Evolutionary conservation across 805 yeast species (phyloP), one percentile per base, ranked within the genome.

Genomic region (Starmerella stellata): DNA sequence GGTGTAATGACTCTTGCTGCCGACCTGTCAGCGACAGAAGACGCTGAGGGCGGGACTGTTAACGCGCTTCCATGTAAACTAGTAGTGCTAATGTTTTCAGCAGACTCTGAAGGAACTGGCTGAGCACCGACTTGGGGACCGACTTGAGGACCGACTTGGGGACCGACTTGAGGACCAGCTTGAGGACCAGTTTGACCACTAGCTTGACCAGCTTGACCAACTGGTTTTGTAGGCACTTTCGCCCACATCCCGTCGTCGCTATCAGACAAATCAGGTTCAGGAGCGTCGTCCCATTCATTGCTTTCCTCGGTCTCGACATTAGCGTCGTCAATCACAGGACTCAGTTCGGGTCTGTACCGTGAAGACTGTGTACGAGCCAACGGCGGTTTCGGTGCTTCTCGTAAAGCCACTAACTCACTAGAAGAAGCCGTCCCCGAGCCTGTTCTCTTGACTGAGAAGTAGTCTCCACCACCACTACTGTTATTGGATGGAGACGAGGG

Each of bases 241-340:
- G 78, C 77, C 70, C 77, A 74, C 39, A 74, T 60, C 2, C 69
- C 77, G 37, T 68, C 75, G 1, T 66, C 61, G 25, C 45, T 49
- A 36, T 54, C 55, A 16, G 37, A 35, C n/a, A 25, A 30, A 16
- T 60, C 48, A 39, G 57, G 44, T 3, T 51, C 61, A 0, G 93
- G 90, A 0, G 75, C 85, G 44, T 69, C 74, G n/a, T 70, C 78
- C 60, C 85, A 85, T 18, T 30, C 18, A 14, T 5, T 17, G 15
- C 19, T 5, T 15, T 28, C 17, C n/a, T 28, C 31, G 16, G 37
- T 21, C 2, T 20, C 36, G 24, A 35, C 31, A 16, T 38, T 40
- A 13, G 41, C 24, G 27, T 34, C 13, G 11, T 39, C 31, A n/a
- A 34, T 20, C 9, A 44, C 46, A 1, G 53, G 52, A 30, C 51